Evolutionary conservation across 208 protist genomes (phyloP).

Genomic region (Blastocrithidia nonstop): DNA sequence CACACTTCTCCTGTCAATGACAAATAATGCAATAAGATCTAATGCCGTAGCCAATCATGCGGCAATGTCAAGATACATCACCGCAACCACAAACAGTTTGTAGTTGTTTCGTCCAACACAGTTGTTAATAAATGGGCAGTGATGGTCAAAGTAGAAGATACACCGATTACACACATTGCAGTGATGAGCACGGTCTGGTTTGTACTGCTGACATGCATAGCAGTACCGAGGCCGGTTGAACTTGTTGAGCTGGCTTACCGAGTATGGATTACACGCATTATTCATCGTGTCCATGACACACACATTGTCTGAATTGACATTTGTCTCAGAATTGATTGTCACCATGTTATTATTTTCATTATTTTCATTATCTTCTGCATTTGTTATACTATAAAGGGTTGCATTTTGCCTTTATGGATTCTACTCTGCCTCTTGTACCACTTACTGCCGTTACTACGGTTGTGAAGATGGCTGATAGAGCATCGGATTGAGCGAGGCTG

Average conservation of each 20-base stretch:
- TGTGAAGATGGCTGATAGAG: no score
- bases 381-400: background rate
- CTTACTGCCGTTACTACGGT: no score
- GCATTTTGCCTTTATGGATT: conserved; percentile 5
- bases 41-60: conserved; percentile 8
- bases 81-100: conserved; percentile 66
- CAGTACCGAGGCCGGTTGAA: conserved; percentile 42
- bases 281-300: background rate
- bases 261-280: conserved; percentile 14
- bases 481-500: no score
- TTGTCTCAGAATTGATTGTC: background rate
- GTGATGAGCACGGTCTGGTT: conserved; percentile 72
- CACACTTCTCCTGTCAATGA: conserved; percentile 10
- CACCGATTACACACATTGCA: conserved; percentile 66
- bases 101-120: conserved; percentile 82
- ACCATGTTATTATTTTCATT: background rate
- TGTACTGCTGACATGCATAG: conserved; percentile 36
- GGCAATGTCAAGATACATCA: conserved; percentile 33
- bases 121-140: conserved; percentile 86
- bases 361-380: background rate
- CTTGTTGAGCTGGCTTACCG: conserved; percentile 15
- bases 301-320: background rate
- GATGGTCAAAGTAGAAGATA: conserved; percentile 79
- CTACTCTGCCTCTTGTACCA: no score
- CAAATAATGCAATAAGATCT: conserved; percentile 20